Evolutionary conservation across 768 basidiomycete genomes (phyloP).

Genomic region (Coprinopsis strossmayeri): DNA sequence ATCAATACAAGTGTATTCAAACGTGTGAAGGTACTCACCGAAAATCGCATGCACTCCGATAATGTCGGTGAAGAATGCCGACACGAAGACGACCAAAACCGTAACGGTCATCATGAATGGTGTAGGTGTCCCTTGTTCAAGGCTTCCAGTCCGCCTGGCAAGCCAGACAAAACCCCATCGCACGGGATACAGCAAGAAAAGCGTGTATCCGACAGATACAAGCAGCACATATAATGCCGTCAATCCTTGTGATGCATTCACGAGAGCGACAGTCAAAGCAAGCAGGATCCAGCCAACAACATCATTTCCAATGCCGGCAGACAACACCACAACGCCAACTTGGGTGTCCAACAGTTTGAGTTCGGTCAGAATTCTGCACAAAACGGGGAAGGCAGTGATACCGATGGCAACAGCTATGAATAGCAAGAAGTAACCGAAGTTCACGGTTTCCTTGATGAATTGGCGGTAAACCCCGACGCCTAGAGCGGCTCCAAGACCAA

Average conservation of each 20-base stretch:
- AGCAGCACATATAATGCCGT: constrained; percentile 79
- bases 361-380: constrained; percentile 81
- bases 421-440: constrained; percentile 78
- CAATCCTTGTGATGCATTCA: constrained; percentile 68
- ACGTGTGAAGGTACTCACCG: constrained; percentile 25
- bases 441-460: constrained; percentile 51
- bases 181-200: constrained; percentile 63
- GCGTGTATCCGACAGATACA: constrained; percentile 51
- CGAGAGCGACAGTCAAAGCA: constrained; percentile 77
- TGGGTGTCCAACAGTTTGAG: constrained; percentile 75
- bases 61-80: constrained; percentile 82
- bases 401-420: constrained; percentile 82
- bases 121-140: constrained; percentile 70
- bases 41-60: constrained; percentile 75
- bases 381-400: constrained; percentile 77
- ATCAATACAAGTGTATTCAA: constrained; percentile 10
- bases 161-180: constrained; percentile 63
- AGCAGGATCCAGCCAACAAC: constrained; percentile 80
- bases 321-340: constrained; percentile 75
- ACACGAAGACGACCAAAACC: constrained; percentile 61
- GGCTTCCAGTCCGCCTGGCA: constrained; percentile 57
- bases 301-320: constrained; percentile 79
- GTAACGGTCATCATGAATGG: constrained; percentile 75
- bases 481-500: constrained; percentile 72
- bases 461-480: constrained; percentile 71